Conservation (phyloP, 2,329 filamentous ascomycete species). For the Dendrostoma leiphaemia region DNA sequence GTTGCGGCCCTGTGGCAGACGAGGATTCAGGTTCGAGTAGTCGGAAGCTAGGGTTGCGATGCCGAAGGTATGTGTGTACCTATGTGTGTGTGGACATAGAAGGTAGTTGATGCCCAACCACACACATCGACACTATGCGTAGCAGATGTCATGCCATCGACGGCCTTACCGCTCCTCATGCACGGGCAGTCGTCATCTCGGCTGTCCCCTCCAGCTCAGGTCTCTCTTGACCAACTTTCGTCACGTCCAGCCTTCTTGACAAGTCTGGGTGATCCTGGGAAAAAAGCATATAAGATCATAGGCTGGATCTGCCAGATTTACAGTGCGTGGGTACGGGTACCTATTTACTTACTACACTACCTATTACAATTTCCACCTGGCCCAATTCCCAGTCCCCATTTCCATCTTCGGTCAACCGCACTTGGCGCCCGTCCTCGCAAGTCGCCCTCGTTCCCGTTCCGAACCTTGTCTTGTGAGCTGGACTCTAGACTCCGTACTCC, state of each 20-base stretch:
- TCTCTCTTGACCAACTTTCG: not conserved
- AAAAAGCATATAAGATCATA: slow-evolving; percentile 16
- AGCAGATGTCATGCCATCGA: not conserved
- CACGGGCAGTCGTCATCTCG: slow-evolving; percentile 12
- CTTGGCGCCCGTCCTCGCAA: not conserved
- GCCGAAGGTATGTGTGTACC: too few relatives aligned
- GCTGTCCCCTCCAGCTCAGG: not conserved
- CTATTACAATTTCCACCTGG: not conserved
- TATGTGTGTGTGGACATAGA: not conserved
- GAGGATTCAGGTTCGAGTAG: slow-evolving; percentile 6
- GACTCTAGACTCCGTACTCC: too few relatives aligned
- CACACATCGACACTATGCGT: not conserved
- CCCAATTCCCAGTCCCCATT: too few relatives aligned
- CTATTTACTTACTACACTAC: not conserved
- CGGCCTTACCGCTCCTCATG: slow-evolving; percentile 10
- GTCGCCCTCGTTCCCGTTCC: slow-evolving; percentile 1
- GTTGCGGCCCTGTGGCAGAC: not conserved
- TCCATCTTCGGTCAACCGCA: not conserved
- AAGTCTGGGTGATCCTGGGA: slow-evolving; percentile 1
- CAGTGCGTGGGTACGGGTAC: slow-evolving; percentile 12
- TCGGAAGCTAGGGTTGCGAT: not conserved
- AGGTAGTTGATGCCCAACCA: slow-evolving; percentile 18
- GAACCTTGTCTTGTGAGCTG: not conserved
- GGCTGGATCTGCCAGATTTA: not conserved
- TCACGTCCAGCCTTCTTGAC: too few relatives aligned